Evolutionary conservation across 2,329 filamentous ascomycete genomes (phyloP).

Genomic region (Dactylellina drechsleri): DNA sequence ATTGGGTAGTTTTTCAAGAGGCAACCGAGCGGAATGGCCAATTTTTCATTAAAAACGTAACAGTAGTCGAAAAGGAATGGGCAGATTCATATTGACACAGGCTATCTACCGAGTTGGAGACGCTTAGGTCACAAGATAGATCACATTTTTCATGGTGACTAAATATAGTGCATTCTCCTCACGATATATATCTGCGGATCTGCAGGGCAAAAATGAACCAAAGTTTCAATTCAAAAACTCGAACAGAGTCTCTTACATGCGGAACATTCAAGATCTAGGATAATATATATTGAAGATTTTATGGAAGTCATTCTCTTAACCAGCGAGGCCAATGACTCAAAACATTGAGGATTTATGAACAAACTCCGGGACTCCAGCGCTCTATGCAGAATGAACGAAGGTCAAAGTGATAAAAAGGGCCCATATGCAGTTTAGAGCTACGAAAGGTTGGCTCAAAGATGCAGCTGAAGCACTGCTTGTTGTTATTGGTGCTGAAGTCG

Average conservation of each 20-base stretch:
- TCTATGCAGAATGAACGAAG: constrained; percentile 22
- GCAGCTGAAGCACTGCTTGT: constrained; percentile 16
- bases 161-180: too few relatives aligned
- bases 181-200: too few relatives aligned
- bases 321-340: too few relatives aligned
- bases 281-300: too few relatives aligned
- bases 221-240: too few relatives aligned
- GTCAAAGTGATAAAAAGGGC: background rate
- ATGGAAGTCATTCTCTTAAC: too few relatives aligned
- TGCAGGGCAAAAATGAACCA: too few relatives aligned
- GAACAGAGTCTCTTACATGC: too few relatives aligned
- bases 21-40: constrained; percentile 87
- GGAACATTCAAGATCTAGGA: too few relatives aligned
- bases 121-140: too few relatives aligned
- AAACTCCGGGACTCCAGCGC: constrained; percentile 5
- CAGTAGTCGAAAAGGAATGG: constrained; percentile 89
- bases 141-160: too few relatives aligned
- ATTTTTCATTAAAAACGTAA: constrained; percentile 87
- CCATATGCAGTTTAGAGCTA: background rate
- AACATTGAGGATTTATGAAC: too few relatives aligned
- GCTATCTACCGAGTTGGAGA: constrained; percentile 27
- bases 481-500: constrained; percentile 25
- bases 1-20: constrained; percentile 96
- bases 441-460: background rate
- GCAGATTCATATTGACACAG: background rate